Evolutionary conservation across 2,329 filamentous ascomycete genomes (phyloP).

Genomic region (Parafenestella ontariensis): DNA sequence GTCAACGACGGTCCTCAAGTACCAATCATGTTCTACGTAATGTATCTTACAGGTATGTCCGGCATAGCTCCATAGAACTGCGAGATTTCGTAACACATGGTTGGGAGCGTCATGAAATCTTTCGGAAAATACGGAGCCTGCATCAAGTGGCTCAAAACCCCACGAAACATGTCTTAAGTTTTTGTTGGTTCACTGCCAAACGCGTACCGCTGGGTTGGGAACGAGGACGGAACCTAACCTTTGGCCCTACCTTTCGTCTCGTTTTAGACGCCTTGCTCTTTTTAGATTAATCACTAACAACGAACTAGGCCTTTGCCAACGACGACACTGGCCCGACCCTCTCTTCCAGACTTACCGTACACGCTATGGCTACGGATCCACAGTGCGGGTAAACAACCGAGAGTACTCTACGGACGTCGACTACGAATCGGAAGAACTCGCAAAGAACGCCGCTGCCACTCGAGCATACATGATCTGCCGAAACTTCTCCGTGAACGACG

Average conservation of each 20-base stretch:
- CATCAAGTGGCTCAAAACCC: neutral
- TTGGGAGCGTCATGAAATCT: neutral
- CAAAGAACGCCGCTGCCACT: conserved; percentile 93
- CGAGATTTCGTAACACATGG: conserved; percentile 4
- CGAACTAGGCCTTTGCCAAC: conserved; percentile 82
- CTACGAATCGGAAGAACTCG: conserved; percentile 81
- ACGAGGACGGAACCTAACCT: neutral
- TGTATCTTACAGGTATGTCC: conserved; percentile 53
- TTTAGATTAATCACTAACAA: conserved; percentile 40
- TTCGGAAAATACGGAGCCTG: neutral
- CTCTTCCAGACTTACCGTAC: conserved; percentile 83
- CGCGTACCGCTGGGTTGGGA: conserved; percentile 4
- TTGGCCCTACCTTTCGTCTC: neutral
- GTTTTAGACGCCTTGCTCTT: neutral
- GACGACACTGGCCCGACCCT: conserved; percentile 92
- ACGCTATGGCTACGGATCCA: conserved; percentile 80
- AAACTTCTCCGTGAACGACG: conserved; percentile 96
- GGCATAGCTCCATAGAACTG: neutral
- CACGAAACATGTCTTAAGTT: neutral
- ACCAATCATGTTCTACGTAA: conserved; percentile 52
- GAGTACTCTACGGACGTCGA: conserved; percentile 92
- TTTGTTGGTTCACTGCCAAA: neutral
- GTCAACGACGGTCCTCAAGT: conserved; percentile 19
- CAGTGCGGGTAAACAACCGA: conserved; percentile 93
- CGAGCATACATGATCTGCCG: conserved; percentile 97